Base-by-base conservation (phyloP, 2,329 filamentous ascomycete species). In the Leptodontidium sp. region DNA sequence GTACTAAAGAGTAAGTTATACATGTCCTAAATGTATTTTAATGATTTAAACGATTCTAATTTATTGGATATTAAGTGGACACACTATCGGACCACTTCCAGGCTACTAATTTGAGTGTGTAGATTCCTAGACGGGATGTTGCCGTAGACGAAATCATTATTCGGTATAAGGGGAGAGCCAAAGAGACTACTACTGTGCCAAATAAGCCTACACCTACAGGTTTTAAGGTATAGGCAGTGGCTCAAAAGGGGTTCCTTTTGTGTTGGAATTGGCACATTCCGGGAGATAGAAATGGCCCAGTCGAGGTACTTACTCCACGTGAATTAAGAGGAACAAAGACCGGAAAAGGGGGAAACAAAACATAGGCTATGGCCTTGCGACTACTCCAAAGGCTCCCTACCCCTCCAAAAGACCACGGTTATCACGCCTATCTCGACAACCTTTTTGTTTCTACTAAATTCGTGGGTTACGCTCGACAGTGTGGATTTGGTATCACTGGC, bases 231-330 rank as follows among this genome's bases (percentile, higher is more conserved):
- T 53, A 29, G 21, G 50, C n/a, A 5, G 7, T 53, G 8, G 24
- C 50, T 53, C 24, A 53, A 29, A 14, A 24, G 8, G 21, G 21
- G 6, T 53, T 53, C 50, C 15, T 53, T 8, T 2, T 53, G 17
- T 53, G 24, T 26, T 53, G 15, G 50, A 53, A 53, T 53, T 53
- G 24, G 50, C 24, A 53, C 26, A 12, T 24, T 53, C 50, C 50
- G 6, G 24, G 50, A 5, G 26, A 26, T 7, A 11, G n/a, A 9
- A 14, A 14, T 53, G 24, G 50, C 21, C 7, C 15, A 53, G 21
- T 53, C 9, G 15, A 29, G 8, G 15, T 53, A 11, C 4, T 26
- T 6, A 29, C 21, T 26, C 50, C 24, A 53, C 24, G 15, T 24
- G 50, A 53, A 15, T 29, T 53, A 26, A n/a, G 50, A 11, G 50